These are phyloP conservation scores for Anastatica hierochuntica DNA, from an alignment of 345 rosid species.

Conservation along the genomic window DNA sequence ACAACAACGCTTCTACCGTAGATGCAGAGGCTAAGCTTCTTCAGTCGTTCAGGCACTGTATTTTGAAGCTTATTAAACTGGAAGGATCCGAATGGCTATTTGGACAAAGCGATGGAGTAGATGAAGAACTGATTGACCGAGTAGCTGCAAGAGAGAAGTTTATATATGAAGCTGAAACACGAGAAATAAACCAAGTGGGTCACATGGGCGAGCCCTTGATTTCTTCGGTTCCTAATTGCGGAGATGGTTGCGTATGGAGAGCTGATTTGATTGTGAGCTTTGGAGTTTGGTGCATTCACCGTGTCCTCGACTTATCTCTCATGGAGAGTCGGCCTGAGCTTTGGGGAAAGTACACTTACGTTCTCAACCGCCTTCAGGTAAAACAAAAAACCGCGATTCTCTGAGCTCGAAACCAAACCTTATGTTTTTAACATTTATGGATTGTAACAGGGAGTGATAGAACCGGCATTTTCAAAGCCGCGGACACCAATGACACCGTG, in stretches of 20 bases:
- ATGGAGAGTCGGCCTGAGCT: slow-evolving; percentile 98
- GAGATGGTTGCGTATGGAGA: slow-evolving; percentile 90
- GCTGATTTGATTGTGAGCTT: slow-evolving; percentile 74
- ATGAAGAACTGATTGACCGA: slow-evolving; percentile 78
- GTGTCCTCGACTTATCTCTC: slow-evolving; percentile 75
- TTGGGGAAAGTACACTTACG: slow-evolving; percentile 97
- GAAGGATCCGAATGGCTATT: slow-evolving; percentile 98
- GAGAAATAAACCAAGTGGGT: slow-evolving; percentile 42
- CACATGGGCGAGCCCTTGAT: slow-evolving; percentile 43
- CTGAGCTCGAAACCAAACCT: neutral
- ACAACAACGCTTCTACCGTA: slow-evolving; percentile 31
- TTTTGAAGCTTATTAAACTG: slow-evolving; percentile 63
- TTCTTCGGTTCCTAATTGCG: slow-evolving; percentile 79
- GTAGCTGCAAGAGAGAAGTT: slow-evolving; percentile 88
- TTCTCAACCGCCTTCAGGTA: slow-evolving; percentile 97
- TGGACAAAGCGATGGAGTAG: slow-evolving; percentile 73
- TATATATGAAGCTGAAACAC: slow-evolving; percentile 61
- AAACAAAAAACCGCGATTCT: neutral
- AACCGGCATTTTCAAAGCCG: slow-evolving; percentile 69
- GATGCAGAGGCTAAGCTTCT: slow-evolving; percentile 79
- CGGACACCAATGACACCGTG: slow-evolving; percentile 67
- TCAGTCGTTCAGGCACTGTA: slow-evolving; percentile 64
- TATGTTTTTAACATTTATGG: slow-evolving; percentile 7
- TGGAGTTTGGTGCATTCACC: slow-evolving; percentile 97
- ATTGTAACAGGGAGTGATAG: slow-evolving; percentile 67